Evolutionary conservation across 495 filamentous ascomycete genomes (phyloP).

Genomic region (Friedmanniomyces simplex): DNA sequence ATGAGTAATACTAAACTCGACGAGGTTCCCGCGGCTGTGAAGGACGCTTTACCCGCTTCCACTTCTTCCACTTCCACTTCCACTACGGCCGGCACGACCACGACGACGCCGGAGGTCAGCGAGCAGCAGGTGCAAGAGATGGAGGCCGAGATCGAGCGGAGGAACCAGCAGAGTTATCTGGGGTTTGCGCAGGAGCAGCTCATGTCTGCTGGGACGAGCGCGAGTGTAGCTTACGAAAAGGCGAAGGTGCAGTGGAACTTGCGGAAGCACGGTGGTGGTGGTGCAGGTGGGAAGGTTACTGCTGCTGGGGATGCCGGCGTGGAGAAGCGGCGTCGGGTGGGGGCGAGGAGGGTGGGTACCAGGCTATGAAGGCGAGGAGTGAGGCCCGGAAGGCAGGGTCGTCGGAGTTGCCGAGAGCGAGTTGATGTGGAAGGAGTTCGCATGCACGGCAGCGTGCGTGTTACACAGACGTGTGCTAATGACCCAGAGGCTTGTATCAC

Average conservation of each 20-base stretch:
- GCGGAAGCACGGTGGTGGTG: neutral
- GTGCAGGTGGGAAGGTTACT: neutral
- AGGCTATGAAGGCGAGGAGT: constrained; percentile 3
- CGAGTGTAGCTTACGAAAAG: constrained; percentile 14
- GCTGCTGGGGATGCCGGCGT: neutral
- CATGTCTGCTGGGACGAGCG: constrained; percentile 10
- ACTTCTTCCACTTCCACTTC: too few relatives aligned
- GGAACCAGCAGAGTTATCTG: constrained; percentile 27
- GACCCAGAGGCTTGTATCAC: neutral
- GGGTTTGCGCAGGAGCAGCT: constrained; percentile 22
- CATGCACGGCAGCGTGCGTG: too few relatives aligned
- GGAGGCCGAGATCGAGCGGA: constrained; percentile 29
- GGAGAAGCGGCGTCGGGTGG: neutral
- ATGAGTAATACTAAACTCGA: constrained; percentile 27
- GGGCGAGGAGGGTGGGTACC: neutral
- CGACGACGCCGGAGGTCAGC: constrained; percentile 17
- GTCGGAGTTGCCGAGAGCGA: neutral
- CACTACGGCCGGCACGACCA: too few relatives aligned
- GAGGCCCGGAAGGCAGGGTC: constrained; percentile 5
- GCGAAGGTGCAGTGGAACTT: constrained; percentile 13
- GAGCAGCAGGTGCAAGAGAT: constrained; percentile 28
- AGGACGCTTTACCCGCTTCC: neutral
- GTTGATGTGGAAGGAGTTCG: neutral
- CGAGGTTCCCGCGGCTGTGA: neutral
- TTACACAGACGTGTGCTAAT: neutral